These are phyloP conservation scores for Rubia yunnanensis DNA, from an alignment of 257 asterid species.

Conservation along the genomic window DNA sequence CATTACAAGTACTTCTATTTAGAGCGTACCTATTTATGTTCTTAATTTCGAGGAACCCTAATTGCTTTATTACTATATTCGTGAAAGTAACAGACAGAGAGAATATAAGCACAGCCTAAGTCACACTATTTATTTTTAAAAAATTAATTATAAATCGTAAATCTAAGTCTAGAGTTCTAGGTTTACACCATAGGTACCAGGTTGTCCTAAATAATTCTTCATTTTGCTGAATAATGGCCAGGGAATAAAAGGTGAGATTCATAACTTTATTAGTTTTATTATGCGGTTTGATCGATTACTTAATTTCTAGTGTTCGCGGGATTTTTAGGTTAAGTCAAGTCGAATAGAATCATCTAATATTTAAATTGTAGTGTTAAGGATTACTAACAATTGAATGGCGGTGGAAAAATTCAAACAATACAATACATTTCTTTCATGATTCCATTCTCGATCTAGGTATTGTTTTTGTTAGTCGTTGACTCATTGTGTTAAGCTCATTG, in stretches of 20 bases:
- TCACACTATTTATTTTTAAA: too few species aligned
- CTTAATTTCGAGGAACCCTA: background rate
- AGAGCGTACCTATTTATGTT: background rate
- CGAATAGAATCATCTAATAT: too few species aligned
- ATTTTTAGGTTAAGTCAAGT: too few species aligned
- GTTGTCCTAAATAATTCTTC: background rate
- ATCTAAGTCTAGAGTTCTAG: background rate
- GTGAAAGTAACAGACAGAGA: conserved; percentile 12
- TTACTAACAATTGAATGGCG: too few species aligned
- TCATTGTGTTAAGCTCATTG: too few species aligned
- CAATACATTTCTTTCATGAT: too few species aligned
- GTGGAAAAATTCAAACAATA: too few species aligned
- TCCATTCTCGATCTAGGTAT: too few species aligned
- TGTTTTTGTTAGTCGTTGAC: too few species aligned
- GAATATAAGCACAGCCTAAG: background rate
- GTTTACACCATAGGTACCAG: background rate
- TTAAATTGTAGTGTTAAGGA: too few species aligned
- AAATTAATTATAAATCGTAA: background rate
- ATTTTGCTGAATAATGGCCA: background rate
- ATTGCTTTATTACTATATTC: background rate
- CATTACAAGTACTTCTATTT: background rate
- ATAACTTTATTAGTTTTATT: background rate
- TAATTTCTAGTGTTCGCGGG: background rate
- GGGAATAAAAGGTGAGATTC: background rate
- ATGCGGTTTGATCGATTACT: too few species aligned